These are phyloP conservation scores for Singerocomus inundabilis DNA, from an alignment of 1,284 basidiomycete species.

Conservation along the genomic window DNA sequence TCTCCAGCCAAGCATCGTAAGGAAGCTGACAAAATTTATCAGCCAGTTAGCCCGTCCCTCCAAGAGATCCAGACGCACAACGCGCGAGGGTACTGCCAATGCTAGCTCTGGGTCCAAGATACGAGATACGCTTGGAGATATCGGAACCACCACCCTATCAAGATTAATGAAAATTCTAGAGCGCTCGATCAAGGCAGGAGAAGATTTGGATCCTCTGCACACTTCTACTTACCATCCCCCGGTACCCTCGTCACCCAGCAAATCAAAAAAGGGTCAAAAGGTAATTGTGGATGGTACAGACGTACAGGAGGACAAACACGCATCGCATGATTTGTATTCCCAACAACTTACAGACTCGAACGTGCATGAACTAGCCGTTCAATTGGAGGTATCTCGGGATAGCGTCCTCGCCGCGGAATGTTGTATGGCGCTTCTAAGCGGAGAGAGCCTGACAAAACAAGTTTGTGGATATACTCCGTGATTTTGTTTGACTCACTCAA, in stretches of 20 bases:
- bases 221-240: constrained; percentile 27
- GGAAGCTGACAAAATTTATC: constrained; percentile 68
- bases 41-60: constrained; percentile 61
- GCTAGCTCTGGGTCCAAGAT: constrained; percentile 43
- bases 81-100: constrained; percentile 37
- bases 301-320: constrained; percentile 21
- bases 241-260: constrained; percentile 28
- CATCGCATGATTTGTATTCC: constrained; percentile 19
- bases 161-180: constrained; percentile 76
- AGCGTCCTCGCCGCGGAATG: constrained; percentile 81
- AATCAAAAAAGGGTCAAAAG: constrained; percentile 30
- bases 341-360: constrained; percentile 47
- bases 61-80: constrained; percentile 50
- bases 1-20: constrained; percentile 57
- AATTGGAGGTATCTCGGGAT: constrained; percentile 61
- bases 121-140: constrained; percentile 59
- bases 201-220: constrained; percentile 70
- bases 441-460: constrained; percentile 81
- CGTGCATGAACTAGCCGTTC: constrained; percentile 46
- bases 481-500: constrained; percentile 7
- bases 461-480: constrained; percentile 40
- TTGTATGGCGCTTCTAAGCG: constrained; percentile 72
- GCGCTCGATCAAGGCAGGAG: constrained; percentile 69
- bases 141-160: constrained; percentile 59
- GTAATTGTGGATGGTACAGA: constrained; percentile 30